A percentile compares a stretch with the other conserved stretches of the same genome.
Evolutionary conservation across 352 stramenopile genomes (phyloP).

Genomic region (Globisporangium cylindrosporum): DNA sequence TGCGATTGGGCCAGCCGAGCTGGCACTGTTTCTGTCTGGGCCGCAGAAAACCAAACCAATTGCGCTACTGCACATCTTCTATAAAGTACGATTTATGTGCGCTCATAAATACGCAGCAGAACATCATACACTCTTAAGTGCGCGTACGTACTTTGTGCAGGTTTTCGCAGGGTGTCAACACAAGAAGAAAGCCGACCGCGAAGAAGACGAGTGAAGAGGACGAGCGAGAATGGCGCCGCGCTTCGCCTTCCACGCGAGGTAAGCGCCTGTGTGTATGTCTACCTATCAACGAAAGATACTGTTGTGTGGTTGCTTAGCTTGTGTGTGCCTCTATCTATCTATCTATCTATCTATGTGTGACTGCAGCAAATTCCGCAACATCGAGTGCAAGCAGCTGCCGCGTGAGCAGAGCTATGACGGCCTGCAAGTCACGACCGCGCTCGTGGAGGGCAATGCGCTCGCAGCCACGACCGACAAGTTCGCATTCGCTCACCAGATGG

Average conservation of each 20-base stretch:
- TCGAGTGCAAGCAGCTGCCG: conserved; percentile 52
- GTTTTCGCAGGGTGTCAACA: not conserved
- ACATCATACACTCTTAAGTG: not conserved
- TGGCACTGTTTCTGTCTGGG: not conserved
- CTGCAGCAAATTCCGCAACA: conserved; percentile 76
- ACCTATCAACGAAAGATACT: not conserved
- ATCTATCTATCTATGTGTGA: not conserved
- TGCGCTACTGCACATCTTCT: not conserved
- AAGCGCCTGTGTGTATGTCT: not conserved
- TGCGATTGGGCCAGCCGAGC: not conserved
- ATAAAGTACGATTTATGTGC: not conserved
- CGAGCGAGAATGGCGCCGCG: conserved; percentile 38
- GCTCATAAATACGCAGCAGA: not conserved
- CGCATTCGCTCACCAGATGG: conserved; percentile 64
- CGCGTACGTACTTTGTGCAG: not conserved
- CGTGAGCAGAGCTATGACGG: conserved; percentile 63
- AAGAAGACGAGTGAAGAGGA: conserved; percentile 6
- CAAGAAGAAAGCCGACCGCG: not conserved
- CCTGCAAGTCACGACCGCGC: conserved; percentile 48
- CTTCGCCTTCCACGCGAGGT: conserved; percentile 54
- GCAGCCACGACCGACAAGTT: conserved; percentile 39
- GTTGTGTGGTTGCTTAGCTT: not conserved
- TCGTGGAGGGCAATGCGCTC: conserved; percentile 49
- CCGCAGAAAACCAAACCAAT: not conserved
- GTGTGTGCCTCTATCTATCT: not conserved